Conservation (phyloP, 345 rosid species). For the Odontarrhena argentea region DNA sequence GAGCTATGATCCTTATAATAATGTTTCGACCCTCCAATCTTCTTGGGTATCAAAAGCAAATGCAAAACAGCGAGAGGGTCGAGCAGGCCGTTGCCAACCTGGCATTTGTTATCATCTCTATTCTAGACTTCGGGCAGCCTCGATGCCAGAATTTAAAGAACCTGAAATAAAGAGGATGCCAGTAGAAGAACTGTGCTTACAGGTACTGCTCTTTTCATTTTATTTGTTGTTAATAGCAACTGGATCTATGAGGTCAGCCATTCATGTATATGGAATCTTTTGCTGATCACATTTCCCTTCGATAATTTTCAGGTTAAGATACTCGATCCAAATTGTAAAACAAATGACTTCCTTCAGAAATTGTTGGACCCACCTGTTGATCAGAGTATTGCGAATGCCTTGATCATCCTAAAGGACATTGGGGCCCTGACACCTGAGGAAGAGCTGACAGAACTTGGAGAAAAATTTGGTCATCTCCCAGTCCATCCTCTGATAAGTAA, state of each 20-base stretch:
- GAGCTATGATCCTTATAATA: constrained; percentile 86
- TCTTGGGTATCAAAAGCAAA: constrained; percentile 95
- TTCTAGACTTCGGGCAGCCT: constrained; percentile 75
- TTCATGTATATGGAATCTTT: constrained; percentile 17
- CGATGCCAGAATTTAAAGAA: constrained; percentile 78
- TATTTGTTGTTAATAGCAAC: not conserved
- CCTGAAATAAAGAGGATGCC: constrained; percentile 97
- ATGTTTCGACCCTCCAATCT: constrained; percentile 90
- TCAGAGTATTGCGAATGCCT: constrained; percentile 70
- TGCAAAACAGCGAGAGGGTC: constrained; percentile 92
- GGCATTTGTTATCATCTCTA: constrained; percentile 93
- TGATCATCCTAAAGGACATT: constrained; percentile 71
- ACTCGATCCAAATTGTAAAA: constrained; percentile 70
- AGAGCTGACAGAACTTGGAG: constrained; percentile 84
- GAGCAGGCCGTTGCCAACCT: constrained; percentile 96
- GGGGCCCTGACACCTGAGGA: constrained; percentile 86
- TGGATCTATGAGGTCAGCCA: constrained; percentile 7
- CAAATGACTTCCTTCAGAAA: constrained; percentile 70
- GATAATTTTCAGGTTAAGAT: constrained; percentile 66
- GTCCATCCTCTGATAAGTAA: constrained; percentile 89
- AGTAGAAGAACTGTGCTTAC: constrained; percentile 92
- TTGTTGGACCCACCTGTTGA: constrained; percentile 87
- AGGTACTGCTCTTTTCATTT: constrained; percentile 47
- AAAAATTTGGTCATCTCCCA: constrained; percentile 80
- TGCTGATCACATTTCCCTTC: constrained; percentile 26